Conservation (phyloP, 1,139 yeast species). For the Candida sanyaensis region DNA sequence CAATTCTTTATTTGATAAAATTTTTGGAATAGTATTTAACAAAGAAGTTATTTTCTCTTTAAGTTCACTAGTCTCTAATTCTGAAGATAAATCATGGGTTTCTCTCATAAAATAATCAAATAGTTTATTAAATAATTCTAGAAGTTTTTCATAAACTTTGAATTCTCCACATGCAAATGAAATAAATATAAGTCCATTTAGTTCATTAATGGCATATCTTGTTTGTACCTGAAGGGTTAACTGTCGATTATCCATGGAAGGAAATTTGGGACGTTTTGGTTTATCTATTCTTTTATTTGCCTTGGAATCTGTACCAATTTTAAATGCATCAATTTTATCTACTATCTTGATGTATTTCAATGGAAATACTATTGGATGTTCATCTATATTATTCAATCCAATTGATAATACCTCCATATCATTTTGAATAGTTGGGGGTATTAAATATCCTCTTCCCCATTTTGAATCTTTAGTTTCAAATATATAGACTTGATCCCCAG, state of each 20-base stretch:
- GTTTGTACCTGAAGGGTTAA: conserved; percentile 54
- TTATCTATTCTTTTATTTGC: conserved; percentile 15
- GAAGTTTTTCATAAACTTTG: conserved; percentile 55
- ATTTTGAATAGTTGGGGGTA: conserved; percentile 63
- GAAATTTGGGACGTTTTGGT: conserved; percentile 55
- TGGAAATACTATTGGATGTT: conserved; percentile 59
- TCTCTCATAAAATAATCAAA: conserved; percentile 66
- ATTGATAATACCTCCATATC: conserved; percentile 66
- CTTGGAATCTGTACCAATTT: conserved; percentile 23
- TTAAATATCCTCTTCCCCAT: conserved; percentile 83
- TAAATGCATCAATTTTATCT: conserved; percentile 33
- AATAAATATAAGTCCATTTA: conserved; percentile 68
- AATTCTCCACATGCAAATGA: conserved; percentile 73
- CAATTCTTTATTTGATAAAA: conserved; percentile 50
- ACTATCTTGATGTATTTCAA: conserved; percentile 44
- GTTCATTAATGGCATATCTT: conserved; percentile 53
- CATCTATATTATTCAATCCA: conserved; percentile 57
- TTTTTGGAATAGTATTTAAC: conserved; percentile 67
- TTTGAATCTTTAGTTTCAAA: conserved; percentile 65
- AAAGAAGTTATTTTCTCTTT: conserved; percentile 61
- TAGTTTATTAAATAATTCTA: conserved; percentile 55
- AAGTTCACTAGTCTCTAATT: conserved; percentile 55
- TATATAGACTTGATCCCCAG: conserved; percentile 80
- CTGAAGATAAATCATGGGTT: conserved; percentile 57
- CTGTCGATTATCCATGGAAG: conserved; percentile 21